Evolutionary conservation across 1,284 basidiomycete species (phyloP).

Genomic region (Ustilago bromivora): DNA sequence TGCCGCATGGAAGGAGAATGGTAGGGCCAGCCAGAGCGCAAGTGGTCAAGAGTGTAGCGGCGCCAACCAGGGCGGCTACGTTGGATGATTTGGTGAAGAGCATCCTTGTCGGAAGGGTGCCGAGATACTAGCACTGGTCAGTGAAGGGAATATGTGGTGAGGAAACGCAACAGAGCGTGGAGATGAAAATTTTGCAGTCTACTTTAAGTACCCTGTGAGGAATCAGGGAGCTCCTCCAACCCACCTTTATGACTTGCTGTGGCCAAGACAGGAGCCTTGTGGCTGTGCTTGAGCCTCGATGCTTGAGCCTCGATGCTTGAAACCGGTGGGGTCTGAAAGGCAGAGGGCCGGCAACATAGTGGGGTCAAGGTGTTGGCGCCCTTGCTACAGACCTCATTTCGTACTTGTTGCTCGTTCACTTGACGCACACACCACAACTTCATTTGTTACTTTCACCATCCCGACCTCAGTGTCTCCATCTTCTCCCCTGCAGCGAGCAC

Average conservation of each 20-base stretch:
- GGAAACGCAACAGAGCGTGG: background rate
- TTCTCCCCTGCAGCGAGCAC: background rate
- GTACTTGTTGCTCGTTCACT: background rate
- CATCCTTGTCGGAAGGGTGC: background rate
- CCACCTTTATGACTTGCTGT: background rate
- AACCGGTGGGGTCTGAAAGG: background rate
- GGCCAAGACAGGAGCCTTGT: background rate
- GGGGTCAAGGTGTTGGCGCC: background rate
- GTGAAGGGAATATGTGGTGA: background rate
- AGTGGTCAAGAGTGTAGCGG: background rate
- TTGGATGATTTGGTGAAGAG: background rate
- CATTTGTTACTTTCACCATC: background rate
- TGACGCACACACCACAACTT: background rate
- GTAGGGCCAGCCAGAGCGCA: constrained; percentile 9
- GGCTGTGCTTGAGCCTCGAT: background rate
- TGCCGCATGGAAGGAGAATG: constrained; percentile 20
- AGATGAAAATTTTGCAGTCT: background rate
- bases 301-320: background rate
- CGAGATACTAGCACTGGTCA: background rate
- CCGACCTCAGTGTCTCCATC: background rate
- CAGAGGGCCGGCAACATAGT: background rate
- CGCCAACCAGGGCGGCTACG: constrained; percentile 2
- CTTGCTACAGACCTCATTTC: background rate
- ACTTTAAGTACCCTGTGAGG: background rate
- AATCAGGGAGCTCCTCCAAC: too few relatives aligned